Base-by-base conservation (phyloP, 495 filamentous ascomycete genomes). In the Xylaria grammica region DNA sequence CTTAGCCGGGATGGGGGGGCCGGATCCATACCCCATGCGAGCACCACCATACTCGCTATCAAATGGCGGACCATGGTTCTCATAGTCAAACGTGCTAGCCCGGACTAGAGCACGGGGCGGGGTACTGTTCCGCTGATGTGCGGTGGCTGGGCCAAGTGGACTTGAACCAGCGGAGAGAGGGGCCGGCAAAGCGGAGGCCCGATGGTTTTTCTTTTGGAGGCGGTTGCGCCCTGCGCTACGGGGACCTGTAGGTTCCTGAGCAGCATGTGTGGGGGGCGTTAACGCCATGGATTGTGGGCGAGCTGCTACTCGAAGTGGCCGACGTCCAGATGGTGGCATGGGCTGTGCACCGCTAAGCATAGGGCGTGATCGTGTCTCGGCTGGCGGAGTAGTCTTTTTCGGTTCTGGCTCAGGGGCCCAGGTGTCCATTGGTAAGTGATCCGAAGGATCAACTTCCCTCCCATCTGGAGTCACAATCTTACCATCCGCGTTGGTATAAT, bases 351-450 rank as follows among this genome's bases (percentile, higher is more conserved):
- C 80, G 22, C 74, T 73, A 6, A 84, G 82, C 1, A 74, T 62
- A 5, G 80, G 79, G 46, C 69, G 74, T 38, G 71, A 75, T 15
- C 80, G 74, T 27, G 85, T 85, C 52, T 79, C 71, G 19, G 69
- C 68, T 27, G 73, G 56, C 56, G 86, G 82, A 22, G 69, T 74
- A 4, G 81, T 71, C 40, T 81, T 84, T 75, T 92, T 95, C 26
- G 83, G 81, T 69, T 97, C 94, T 0, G 94, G 94, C 72, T 98
- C 93, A 0, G 95, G 95, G 0, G 95, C 95, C 91, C 93, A 98
- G 4, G 89, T 91, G 40, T 94, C 90, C 49, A 91, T 86, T 0
- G 94, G 95, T 0, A 99, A 86, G 72, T 97, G 92, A 74, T 99
- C 95, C 2, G 91, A 94, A 0, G 92, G 94, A 72, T 98, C 95